Base-by-base conservation (phyloP, 345 rosid species). In the Adansonia digitata region DNA sequence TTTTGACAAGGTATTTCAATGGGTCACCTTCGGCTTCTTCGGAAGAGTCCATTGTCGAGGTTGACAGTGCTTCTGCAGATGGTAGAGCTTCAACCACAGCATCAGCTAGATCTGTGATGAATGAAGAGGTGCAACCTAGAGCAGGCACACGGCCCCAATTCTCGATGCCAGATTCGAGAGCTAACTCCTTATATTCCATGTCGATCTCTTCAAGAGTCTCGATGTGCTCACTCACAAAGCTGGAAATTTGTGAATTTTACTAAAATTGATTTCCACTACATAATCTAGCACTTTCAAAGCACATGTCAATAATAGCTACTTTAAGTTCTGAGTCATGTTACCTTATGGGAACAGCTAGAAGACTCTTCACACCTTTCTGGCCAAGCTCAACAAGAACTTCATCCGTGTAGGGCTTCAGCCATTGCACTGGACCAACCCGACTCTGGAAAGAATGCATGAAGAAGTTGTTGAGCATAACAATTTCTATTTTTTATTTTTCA, bases 141-240 rank as follows among this genome's bases (percentile, higher is more conserved):
- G 99, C 98, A 0, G 99, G 96, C 13, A 93, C 98, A 2, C 93
- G 88, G 0, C 97, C 97, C 97, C 99, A 93, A 46, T 93, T 95
- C 84, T 91, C 84, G 46, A 95, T 74, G 65, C 98, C 99, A 1
- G 97, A 93, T 87, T 95, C 91, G 22, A 91, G 82, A 37, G 98
- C 97, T 78, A 95, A 78, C 7, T 91, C 81, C 83, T 85, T 90
- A 83, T 91, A 93, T 78, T 90, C 96, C 93, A 91, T 90, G 84
- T 93, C 98, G 51, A 91, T 95, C 82, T 95, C 99, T 82, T 93
- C 97, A 48, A 93, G 93, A 4, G 99, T 95, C 81, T 95, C 98
- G 2, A 88, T 95, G 81, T 93, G 96, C 91, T 90, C 98, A 35
- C 97, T 95, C 72, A 91, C 97, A 77, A 91, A 91, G 86, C 99